Conservation (phyloP, 768 basidiomycete genomes). For the Tulasnella sp. region DNA sequence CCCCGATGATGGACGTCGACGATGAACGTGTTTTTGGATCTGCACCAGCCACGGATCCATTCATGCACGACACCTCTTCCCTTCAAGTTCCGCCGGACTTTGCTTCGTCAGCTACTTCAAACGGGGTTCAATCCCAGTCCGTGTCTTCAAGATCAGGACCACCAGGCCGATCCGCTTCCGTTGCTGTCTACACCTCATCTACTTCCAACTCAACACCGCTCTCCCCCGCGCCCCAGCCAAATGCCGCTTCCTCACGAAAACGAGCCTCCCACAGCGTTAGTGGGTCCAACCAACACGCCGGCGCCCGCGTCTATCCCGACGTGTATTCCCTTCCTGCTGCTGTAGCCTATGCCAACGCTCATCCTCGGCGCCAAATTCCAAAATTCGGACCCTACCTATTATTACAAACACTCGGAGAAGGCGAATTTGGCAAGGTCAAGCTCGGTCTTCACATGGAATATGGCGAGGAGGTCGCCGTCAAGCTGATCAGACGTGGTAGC, state of each 20-base stretch:
- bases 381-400: conserved; percentile 94
- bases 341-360: conserved; percentile 66
- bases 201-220: background rate
- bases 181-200: conserved; percentile 12
- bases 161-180: conserved; percentile 3
- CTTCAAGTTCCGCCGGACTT: background rate
- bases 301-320: conserved; percentile 28
- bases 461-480: conserved; percentile 43
- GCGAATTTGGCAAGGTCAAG: conserved; percentile 42
- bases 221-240: conserved; percentile 2
- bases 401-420: conserved; percentile 89
- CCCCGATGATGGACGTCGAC: conserved; percentile 7
- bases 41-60: background rate
- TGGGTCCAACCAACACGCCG: background rate
- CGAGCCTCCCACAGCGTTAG: conserved; percentile 10
- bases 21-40: conserved; percentile 7
- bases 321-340: conserved; percentile 79
- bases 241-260: conserved; percentile 1
- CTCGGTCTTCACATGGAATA: conserved; percentile 35
- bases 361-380: conserved; percentile 75
- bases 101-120: background rate
- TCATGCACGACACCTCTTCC: background rate
- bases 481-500: conserved; percentile 86
- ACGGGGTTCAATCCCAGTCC: too few species aligned
- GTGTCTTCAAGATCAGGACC: conserved; percentile 7